Conservation (phyloP, 495 filamentous ascomycete species). For the Xylaria grammica region DNA sequence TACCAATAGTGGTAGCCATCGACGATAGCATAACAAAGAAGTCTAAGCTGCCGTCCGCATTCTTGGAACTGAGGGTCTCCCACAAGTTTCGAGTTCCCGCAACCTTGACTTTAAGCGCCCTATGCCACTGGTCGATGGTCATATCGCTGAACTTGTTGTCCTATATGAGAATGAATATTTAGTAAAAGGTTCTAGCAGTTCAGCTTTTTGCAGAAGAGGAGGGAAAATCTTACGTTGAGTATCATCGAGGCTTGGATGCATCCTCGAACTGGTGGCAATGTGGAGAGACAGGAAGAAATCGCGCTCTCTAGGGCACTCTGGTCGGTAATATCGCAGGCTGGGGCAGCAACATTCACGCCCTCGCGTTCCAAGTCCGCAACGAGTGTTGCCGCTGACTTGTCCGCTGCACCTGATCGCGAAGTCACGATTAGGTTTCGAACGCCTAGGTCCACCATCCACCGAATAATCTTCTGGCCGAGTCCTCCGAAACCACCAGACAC, state of each 20-base stretch:
- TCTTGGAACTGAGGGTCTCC: neutral
- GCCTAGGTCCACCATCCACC: slow-evolving; percentile 46
- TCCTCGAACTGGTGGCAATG: neutral
- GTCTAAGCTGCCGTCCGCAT: neutral
- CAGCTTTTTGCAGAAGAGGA: no score
- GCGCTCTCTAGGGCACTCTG: neutral
- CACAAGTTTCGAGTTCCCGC: neutral
- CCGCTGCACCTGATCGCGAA: slow-evolving; percentile 28
- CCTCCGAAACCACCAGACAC: slow-evolving; percentile 48
- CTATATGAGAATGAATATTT: neutral
- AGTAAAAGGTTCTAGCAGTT: no score
- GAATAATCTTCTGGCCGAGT: slow-evolving; percentile 41
- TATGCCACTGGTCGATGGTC: neutral
- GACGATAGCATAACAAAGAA: neutral
- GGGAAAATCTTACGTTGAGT: neutral
- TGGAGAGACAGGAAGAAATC: neutral
- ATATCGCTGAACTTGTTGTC: neutral
- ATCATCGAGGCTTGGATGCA: neutral
- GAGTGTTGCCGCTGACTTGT: neutral
- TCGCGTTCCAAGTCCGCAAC: neutral
- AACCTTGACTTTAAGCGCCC: neutral
- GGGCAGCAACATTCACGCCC: neutral
- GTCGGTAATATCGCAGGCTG: neutral
- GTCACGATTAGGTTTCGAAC: slow-evolving; percentile 40
- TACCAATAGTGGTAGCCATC: neutral